Base-by-base conservation (phyloP, 345 rosid genomes). In the Arabidopsis suecica region DNA sequence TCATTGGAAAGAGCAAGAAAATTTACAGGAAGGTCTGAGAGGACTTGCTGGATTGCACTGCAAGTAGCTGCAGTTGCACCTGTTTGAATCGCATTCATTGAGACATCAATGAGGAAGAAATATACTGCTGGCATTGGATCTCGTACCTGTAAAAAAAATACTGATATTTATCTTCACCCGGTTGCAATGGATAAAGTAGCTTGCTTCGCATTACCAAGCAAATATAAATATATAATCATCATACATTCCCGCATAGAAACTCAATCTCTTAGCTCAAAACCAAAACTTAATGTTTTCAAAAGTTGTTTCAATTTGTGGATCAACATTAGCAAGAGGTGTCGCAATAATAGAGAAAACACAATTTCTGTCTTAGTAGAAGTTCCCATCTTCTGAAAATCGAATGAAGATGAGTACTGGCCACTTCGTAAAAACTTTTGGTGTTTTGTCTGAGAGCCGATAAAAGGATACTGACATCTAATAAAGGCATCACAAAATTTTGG, bases 31-130 rank as follows among this genome's bases (percentile, higher is more conserved):
- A 95, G 96, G 81, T 92, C 97, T 70, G 84, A 78, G 78, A 95
- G 85, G 64, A 95, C 97, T 92, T 95, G 97, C 83, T 70, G 89
- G 75, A 95, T 88, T 28, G 97, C 96, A 81, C 93, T 86, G 84
- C 99, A 95, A 71, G 99, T 96, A 58, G 97, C 97, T 72, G 99
- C 98, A 74, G 98, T 89, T 63, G 98, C 97, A 79, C 98, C 96
- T 40, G 93, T 95, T 82, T 89, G 97, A 72, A 95, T 64, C 9
- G 97, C 97, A 88, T 90, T 89, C 94, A 90, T 84, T 44, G 98
- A 92, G 65, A 95, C 99, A 83, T 95, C 99, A 81, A 95, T 80
- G 49, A 90, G 93, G 82, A 92, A 92, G 87, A 95, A 92, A 78
- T 86, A 92, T 30, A 95, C 93, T 10, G 96, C 94, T 14, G 97